Percentiles rank a stretch among this genome's conserved stretches.
Evolutionary conservation across 73 alveolate species (phyloP).

Genomic region (Blepharisma stoltei): DNA sequence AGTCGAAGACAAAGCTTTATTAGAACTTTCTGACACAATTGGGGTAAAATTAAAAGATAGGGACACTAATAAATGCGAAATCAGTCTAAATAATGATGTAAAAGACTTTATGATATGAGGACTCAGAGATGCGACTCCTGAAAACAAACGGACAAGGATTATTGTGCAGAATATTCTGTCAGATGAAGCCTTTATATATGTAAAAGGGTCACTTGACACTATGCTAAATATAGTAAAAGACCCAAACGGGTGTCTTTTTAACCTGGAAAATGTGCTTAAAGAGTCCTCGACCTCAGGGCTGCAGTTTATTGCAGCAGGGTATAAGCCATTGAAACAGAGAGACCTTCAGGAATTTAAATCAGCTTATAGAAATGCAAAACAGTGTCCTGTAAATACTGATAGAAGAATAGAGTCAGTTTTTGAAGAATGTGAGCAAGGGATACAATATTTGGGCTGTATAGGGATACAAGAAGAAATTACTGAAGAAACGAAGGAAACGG

Average conservation of each 20-base stretch:
- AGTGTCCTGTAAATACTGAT: not conserved
- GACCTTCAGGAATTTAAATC: not conserved
- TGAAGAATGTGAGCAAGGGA: not conserved
- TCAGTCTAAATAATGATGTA: not conserved
- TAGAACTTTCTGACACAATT: not conserved
- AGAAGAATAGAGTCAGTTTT: slow-evolving; percentile 12
- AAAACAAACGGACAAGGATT: not conserved
- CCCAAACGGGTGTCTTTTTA: no score
- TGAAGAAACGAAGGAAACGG: slow-evolving; percentile 21
- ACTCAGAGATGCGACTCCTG: not conserved
- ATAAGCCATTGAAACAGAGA: not conserved
- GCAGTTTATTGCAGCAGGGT: not conserved
- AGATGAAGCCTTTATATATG: slow-evolving; percentile 6
- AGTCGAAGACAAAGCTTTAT: slow-evolving; percentile 8
- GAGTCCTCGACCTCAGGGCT: no score
- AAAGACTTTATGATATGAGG: not conserved
- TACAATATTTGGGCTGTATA: not conserved
- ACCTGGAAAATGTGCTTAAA: no score
- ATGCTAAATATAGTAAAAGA: slow-evolving; percentile 1
- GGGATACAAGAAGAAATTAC: slow-evolving; percentile 13
- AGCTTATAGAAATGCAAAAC: not conserved
- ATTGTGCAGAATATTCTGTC: not conserved
- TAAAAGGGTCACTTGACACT: not conserved
- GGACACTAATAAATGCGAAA: not conserved
- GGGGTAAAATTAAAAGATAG: not conserved